Conservation (phyloP, 2,329 filamentous ascomycete genomes). For the Arthrobotrys pseudoclavata region DNA sequence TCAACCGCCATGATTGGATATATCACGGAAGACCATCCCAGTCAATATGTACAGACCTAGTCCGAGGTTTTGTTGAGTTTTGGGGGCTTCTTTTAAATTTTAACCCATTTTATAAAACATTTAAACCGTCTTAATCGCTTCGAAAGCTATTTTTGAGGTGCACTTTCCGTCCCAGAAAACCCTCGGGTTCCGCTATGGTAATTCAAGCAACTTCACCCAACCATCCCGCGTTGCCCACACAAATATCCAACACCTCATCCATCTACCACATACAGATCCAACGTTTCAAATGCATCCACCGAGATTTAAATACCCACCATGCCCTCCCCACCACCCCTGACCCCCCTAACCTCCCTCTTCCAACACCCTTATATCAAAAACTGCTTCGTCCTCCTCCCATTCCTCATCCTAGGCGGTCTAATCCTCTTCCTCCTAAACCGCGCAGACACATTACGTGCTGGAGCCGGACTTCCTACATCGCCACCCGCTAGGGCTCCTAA, state of each 20-base stretch:
- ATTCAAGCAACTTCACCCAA: no score
- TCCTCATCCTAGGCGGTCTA: constrained; percentile 52
- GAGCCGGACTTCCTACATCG: constrained; percentile 45
- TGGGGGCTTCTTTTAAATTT: no score
- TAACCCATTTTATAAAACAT: no score
- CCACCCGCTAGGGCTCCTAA: not conserved
- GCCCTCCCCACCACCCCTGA: constrained; percentile 16
- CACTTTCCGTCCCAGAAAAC: no score
- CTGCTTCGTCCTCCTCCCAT: constrained; percentile 56
- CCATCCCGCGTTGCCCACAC: not conserved
- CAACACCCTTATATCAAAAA: constrained; percentile 47
- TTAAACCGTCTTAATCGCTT: no score
- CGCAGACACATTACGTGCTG: constrained; percentile 44
- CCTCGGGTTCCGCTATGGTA: no score
- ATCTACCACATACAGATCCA: not conserved
- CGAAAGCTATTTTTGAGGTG: no score
- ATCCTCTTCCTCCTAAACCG: constrained; percentile 57
- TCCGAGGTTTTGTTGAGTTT: not conserved
- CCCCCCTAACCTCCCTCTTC: constrained; percentile 33
- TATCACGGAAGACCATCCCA: not conserved
- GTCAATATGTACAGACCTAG: constrained; percentile 35
- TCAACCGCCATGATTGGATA: no score
- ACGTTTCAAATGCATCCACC: constrained; percentile 4
- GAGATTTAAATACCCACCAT: constrained; percentile 17
- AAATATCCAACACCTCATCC: not conserved